Conservation (phyloP, 73 alveolate genomes). For the Paramecium sonneborni region DNA sequence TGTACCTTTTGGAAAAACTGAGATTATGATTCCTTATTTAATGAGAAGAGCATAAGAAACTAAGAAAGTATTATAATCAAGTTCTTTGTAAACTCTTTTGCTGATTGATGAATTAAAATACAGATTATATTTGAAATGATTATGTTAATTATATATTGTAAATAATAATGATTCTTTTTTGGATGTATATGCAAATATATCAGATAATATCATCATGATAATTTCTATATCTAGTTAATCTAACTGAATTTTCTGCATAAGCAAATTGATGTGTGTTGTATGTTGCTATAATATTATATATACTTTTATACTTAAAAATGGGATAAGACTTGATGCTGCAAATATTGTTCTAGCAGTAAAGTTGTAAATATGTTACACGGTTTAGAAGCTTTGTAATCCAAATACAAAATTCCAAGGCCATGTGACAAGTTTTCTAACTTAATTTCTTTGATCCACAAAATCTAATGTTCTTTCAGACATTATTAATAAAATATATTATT, state of each 20-base stretch:
- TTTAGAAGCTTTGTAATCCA: slow-evolving; percentile 1
- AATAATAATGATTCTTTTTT: background rate
- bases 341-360: slow-evolving; percentile 6
- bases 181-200: background rate
- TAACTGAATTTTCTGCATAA: slow-evolving; percentile 32
- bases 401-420: slow-evolving; percentile 53
- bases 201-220: slow-evolving; percentile 15
- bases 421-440: background rate
- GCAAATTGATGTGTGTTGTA: background rate
- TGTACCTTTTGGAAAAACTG: slow-evolving; percentile 64
- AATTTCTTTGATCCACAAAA: slow-evolving; percentile 16
- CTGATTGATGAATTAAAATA: slow-evolving; percentile 58
- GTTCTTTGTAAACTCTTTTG: slow-evolving; percentile 28
- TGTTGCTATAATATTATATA: background rate
- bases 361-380: slow-evolving; percentile 39
- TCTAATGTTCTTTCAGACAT: slow-evolving; percentile 49
- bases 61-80: slow-evolving; percentile 25
- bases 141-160: background rate
- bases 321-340: background rate
- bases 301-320: background rate
- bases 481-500: background rate
- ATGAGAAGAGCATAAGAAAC: slow-evolving; percentile 69
- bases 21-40: slow-evolving; percentile 67
- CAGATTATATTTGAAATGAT: slow-evolving; percentile 52
- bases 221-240: slow-evolving; percentile 48